phyloP scores from a whole-genome alignment of 1,139 yeast genomes.

The Debaryomycetaceae sp. region DNA sequence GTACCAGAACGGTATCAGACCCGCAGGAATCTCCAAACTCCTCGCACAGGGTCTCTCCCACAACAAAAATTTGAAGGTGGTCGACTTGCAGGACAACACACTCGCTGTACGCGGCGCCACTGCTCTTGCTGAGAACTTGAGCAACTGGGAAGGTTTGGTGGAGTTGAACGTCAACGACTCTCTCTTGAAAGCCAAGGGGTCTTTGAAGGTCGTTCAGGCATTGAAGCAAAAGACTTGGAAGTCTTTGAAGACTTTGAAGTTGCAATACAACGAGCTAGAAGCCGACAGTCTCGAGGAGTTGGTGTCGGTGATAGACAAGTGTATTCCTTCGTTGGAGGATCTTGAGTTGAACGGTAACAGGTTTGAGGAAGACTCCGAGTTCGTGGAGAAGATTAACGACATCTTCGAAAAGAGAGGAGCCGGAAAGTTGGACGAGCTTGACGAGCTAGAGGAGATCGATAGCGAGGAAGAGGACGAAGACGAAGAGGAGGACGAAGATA shows the following conservation, averaged over 20 bases:
- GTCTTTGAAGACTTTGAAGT: slow-evolving; percentile 55
- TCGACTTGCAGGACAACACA: slow-evolving; percentile 95
- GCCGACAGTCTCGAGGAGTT: slow-evolving; percentile 58
- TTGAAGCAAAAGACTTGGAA: slow-evolving; percentile 29
- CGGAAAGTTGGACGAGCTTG: slow-evolving; percentile 87
- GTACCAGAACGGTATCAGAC: slow-evolving; percentile 96
- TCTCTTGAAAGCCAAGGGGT: slow-evolving; percentile 75
- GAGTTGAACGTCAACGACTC: slow-evolving; percentile 91
- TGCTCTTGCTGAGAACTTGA: slow-evolving; percentile 45
- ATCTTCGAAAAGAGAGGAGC: slow-evolving; percentile 70
- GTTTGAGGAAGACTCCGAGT: slow-evolving; percentile 50
- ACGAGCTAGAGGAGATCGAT: slow-evolving; percentile 88
- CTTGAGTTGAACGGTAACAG: slow-evolving; percentile 92
- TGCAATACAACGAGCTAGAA: slow-evolving; percentile 90
- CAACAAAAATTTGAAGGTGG: slow-evolving; percentile 57
- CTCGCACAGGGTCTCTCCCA: slow-evolving; percentile 66
- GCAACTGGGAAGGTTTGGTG: slow-evolving; percentile 42
- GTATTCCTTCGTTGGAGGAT: slow-evolving; percentile 56
- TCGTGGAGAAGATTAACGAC: slow-evolving; percentile 32
- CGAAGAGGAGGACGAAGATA: slow-evolving; percentile 52
- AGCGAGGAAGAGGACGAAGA: slow-evolving; percentile 83
- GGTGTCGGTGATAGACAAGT: slow-evolving; percentile 46
- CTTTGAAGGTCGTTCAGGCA: slow-evolving; percentile 49
- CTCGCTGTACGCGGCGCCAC: slow-evolving; percentile 74
- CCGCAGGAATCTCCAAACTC: slow-evolving; percentile 78